Base-by-base conservation (phyloP, 306 rosid genomes). In the Fragaria ananassa region DNA sequence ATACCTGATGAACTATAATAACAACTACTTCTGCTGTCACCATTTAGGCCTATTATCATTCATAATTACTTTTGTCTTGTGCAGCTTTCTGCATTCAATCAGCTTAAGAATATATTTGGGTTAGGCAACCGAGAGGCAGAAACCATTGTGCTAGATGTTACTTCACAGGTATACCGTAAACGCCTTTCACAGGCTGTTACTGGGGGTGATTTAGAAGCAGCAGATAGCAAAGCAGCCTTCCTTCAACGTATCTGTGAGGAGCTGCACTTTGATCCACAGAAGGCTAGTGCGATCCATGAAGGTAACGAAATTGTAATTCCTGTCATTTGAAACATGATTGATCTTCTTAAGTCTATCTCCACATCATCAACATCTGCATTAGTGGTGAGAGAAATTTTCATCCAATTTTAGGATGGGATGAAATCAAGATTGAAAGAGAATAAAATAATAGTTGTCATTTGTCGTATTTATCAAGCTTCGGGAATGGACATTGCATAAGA, bases 211-310 rank as follows among this genome's bases (percentile, higher is more conserved):
- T 82, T 95, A 79, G 97, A 95, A 79, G 78, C 85, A 76, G 96
- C 99, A 74, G 97, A 95, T 83, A 92, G 99, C 81, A 95, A 95
- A 84, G 99, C 99, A 37, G 86, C 92, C 31, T 95, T 89, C 88
- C 99, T 95, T 82, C 99, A 95, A 87, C 88, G 85, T 76, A 82
- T 95, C 45, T 95, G 99, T 78, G 93, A 91, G 63, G 84, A 89
- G 80, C 85, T 95, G 83, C 91, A 88, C 74, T 92, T 91, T 85
- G 96, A 95, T 85, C 93, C 99, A 23, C 84, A 87, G 77, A 95
- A 88, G 88, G 99, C 99, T 72, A 86, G 92, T 71, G 88, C 82
- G 82, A 89, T 92, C 80, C 99, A 95, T 82, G 89, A 89, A 88
- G 99, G 99, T 95, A 84, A 74, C 34, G 70, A 67, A 74, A 23